A percentile compares a stretch with the other conserved stretches of the same genome.
Conservation (phyloP, 2,329 filamentous ascomycete genomes). For the Colletotrichum musicola region DNA sequence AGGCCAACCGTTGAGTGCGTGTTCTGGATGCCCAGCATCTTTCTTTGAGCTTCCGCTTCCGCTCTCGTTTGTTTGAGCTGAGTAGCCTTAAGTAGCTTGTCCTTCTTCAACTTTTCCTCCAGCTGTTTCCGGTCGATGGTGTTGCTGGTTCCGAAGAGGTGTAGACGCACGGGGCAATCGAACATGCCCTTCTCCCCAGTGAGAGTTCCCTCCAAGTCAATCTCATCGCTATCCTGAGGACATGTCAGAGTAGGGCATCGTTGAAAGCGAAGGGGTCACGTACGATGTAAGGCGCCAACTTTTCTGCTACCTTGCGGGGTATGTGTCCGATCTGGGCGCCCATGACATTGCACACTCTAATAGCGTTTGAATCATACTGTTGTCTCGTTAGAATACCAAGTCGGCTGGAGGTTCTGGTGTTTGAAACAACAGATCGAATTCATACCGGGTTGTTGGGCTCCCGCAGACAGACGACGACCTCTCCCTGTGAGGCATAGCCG, state of each 20-base stretch:
- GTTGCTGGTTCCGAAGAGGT: slow-evolving; percentile 76
- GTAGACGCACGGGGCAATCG: slow-evolving; percentile 79
- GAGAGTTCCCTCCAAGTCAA: slow-evolving; percentile 78
- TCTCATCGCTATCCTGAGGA: slow-evolving; percentile 65
- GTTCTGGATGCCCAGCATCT: slow-evolving; percentile 55
- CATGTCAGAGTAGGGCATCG: slow-evolving; percentile 19
- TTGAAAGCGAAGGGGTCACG: slow-evolving; percentile 49
- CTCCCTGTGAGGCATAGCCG: slow-evolving; percentile 72
- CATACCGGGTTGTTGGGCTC: slow-evolving; percentile 73
- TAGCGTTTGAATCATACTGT: slow-evolving; percentile 80
- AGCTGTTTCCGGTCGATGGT: slow-evolving; percentile 64
- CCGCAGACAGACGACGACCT: slow-evolving; percentile 72
- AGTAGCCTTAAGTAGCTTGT: slow-evolving; percentile 72
- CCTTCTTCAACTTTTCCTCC: slow-evolving; percentile 71
- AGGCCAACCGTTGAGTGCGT: slow-evolving; percentile 55
- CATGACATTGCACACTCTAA: slow-evolving; percentile 82
- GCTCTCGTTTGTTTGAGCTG: slow-evolving; percentile 67
- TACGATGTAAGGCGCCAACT: slow-evolving; percentile 78
- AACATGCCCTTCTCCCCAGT: slow-evolving; percentile 74
- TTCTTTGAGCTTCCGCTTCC: slow-evolving; percentile 66
- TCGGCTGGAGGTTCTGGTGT: background rate
- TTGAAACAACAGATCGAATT: background rate
- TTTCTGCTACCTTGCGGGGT: slow-evolving; percentile 74
- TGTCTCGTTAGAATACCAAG: background rate
- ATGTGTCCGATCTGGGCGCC: slow-evolving; percentile 84